Conservation (phyloP, 1,139 yeast species). For the Magnusiomyces tetraspermus region DNA sequence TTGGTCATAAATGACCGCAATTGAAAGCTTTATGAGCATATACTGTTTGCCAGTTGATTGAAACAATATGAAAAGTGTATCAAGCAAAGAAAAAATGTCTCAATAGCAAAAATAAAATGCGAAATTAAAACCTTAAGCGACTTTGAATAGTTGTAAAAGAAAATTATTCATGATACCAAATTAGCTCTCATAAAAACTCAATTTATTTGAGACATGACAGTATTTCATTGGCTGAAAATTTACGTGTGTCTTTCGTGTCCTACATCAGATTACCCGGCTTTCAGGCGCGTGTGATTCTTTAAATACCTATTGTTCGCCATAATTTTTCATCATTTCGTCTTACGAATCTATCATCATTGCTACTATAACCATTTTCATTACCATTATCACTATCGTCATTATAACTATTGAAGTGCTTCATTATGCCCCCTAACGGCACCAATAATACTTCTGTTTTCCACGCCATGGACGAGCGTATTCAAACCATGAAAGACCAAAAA, state of each 20-base stretch:
- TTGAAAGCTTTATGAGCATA: too few species aligned
- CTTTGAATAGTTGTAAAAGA: too few species aligned
- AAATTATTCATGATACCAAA: too few species aligned
- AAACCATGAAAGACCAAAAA: not conserved
- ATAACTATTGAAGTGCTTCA: not conserved
- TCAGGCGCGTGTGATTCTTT: not conserved
- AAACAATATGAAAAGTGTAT: too few species aligned
- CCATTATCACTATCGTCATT: not conserved
- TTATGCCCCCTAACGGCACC: not conserved
- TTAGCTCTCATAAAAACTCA: not conserved
- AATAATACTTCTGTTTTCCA: not conserved
- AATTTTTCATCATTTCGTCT: not conserved
- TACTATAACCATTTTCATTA: not conserved
- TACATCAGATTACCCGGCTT: not conserved
- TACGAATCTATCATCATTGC: not conserved
- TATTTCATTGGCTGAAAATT: not conserved
- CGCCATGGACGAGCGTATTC: not conserved
- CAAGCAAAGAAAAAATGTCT: too few species aligned
- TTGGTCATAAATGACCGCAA: too few species aligned
- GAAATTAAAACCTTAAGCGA: too few species aligned
- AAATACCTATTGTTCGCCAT: not conserved
- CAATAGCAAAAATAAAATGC: not conserved
- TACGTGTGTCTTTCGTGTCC: not conserved
- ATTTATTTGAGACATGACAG: not conserved
- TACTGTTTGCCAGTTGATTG: too few species aligned